Evolutionary conservation across 306 rosid genomes (phyloP).

Genomic region (Glycine tomentella): DNA sequence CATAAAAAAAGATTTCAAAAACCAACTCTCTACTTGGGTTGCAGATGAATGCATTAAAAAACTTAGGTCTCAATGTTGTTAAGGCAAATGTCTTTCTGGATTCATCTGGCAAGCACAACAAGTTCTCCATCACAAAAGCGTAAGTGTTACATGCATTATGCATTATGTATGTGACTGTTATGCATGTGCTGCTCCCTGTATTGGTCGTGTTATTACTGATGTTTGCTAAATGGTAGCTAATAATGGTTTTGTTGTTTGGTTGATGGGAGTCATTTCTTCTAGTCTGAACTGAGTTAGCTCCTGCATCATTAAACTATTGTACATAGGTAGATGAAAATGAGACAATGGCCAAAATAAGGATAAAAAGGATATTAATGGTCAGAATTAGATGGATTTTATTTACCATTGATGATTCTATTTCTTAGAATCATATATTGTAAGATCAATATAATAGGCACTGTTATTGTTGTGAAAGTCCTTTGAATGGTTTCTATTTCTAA

Average conservation of each 20-base stretch:
- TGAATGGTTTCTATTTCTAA: not conserved
- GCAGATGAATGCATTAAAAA: conserved; percentile 90
- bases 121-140: conserved; percentile 84
- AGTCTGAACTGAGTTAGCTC: not conserved
- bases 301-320: not conserved
- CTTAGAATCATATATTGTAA: conserved; percentile 7
- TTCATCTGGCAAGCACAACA: conserved; percentile 96
- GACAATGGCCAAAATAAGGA: conserved; percentile 15
- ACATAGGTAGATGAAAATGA: not conserved
- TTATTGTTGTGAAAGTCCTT: not conserved
- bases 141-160: conserved; percentile 52
- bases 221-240: conserved; percentile 3
- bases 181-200: no score
- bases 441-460: conserved; percentile 6
- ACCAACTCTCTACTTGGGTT: conserved; percentile 45
- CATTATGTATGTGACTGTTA: not conserved
- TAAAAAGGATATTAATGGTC: not conserved
- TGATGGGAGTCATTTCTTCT: not conserved
- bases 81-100: conserved; percentile 95
- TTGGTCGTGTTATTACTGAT: not conserved
- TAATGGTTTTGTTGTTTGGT: conserved; percentile 18
- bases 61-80: conserved; percentile 89
- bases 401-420: not conserved
- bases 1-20: not conserved
- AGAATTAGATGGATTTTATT: not conserved